These are phyloP conservation scores for Fistulifera solaris DNA, from an alignment of 108 stramenopile species.

Conservation along the genomic window DNA sequence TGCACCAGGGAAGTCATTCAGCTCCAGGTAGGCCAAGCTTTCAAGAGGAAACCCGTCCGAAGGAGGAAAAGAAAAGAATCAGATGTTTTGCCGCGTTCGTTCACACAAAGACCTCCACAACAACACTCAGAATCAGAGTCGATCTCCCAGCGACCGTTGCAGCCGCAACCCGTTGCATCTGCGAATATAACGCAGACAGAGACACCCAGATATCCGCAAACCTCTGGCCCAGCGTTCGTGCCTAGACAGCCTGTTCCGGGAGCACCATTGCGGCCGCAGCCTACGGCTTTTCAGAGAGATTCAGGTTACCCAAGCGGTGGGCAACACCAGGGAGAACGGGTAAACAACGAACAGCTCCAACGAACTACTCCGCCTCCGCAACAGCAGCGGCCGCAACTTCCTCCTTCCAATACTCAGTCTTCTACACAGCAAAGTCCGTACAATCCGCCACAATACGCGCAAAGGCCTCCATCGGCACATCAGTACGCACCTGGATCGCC, in stretches of 20 bases:
- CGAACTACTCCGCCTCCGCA: background rate
- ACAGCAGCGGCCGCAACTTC: slow-evolving; percentile 7
- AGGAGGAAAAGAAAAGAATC: too few relatives aligned
- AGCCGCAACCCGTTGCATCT: background rate
- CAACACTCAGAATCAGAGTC: too few relatives aligned
- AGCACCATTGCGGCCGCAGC: background rate
- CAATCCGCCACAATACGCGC: slow-evolving; percentile 7
- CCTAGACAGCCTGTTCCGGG: background rate
- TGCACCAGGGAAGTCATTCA: too few relatives aligned
- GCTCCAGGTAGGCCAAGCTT: too few relatives aligned
- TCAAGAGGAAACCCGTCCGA: too few relatives aligned
- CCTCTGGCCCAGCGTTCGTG: background rate
- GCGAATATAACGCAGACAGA: slow-evolving; percentile 9
- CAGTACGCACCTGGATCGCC: slow-evolving; percentile 12
- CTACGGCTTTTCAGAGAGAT: background rate
- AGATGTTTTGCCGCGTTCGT: too few relatives aligned
- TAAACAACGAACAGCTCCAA: background rate
- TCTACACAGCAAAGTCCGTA: background rate
- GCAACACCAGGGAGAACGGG: background rate
- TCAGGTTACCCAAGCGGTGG: background rate
- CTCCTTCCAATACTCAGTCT: slow-evolving; percentile 7
- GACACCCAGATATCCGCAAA: background rate
- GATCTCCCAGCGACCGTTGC: background rate
- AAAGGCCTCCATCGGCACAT: slow-evolving; percentile 13
- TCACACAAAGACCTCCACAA: too few relatives aligned